Evolutionary conservation across 2,329 filamentous ascomycete genomes (phyloP).

Genomic region (Pseudonectria foliicola): DNA sequence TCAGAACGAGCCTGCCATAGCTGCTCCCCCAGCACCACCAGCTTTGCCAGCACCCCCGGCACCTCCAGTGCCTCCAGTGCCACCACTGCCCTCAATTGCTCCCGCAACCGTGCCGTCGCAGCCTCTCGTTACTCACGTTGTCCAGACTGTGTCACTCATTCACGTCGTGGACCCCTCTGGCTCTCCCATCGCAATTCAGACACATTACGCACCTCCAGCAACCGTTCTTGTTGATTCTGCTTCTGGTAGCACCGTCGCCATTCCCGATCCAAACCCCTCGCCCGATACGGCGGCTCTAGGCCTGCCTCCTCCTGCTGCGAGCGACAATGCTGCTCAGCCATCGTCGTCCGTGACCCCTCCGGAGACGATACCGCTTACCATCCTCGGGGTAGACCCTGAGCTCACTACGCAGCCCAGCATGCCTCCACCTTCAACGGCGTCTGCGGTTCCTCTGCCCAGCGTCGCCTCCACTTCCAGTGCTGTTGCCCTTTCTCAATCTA

Average conservation of each 20-base stretch:
- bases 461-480: constrained; percentile 4
- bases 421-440: constrained; percentile 11
- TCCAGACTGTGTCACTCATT: constrained; percentile 49
- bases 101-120: too few species aligned
- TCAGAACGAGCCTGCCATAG: neutral
- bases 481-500: constrained; percentile 11
- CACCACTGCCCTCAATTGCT: too few species aligned
- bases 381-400: constrained; percentile 9
- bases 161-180: constrained; percentile 44
- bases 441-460: constrained; percentile 4
- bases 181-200: constrained; percentile 37
- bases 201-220: constrained; percentile 31
- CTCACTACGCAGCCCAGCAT: constrained; percentile 10
- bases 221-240: constrained; percentile 31
- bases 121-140: constrained; percentile 36
- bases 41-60: constrained; percentile 12
- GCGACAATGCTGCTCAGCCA: constrained; percentile 15
- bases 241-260: constrained; percentile 31
- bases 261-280: constrained; percentile 20
- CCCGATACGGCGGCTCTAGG: constrained; percentile 17
- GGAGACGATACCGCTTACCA: constrained; percentile 10
- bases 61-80: constrained; percentile 11
- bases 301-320: constrained; percentile 14
- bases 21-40: constrained; percentile 9
- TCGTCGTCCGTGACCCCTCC: constrained; percentile 8